Conservation (phyloP, 768 basidiomycete genomes). For the Boletus bicolor region DNA sequence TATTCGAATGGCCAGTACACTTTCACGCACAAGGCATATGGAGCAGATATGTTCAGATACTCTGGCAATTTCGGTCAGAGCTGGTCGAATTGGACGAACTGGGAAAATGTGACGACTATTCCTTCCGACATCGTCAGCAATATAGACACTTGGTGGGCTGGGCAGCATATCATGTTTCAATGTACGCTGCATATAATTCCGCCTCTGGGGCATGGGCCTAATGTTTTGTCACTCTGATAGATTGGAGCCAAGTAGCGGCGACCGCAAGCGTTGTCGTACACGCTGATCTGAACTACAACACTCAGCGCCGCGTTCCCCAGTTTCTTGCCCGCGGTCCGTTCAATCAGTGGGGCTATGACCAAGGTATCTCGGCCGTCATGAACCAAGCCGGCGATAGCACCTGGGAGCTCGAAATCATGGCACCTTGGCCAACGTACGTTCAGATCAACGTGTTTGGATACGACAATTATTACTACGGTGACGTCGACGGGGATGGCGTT, state of each 20-base stretch:
- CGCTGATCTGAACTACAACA: slow-evolving; percentile 63
- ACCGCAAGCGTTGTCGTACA: slow-evolving; percentile 70
- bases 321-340: slow-evolving; percentile 85
- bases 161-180: slow-evolving; percentile 85
- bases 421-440: slow-evolving; percentile 84
- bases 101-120: slow-evolving; percentile 72
- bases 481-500: slow-evolving; percentile 81
- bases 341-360: slow-evolving; percentile 90
- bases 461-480: slow-evolving; percentile 92
- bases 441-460: slow-evolving; percentile 90
- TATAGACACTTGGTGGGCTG: slow-evolving; percentile 63
- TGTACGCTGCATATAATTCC: slow-evolving; percentile 45
- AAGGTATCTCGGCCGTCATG: slow-evolving; percentile 74
- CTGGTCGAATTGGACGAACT: slow-evolving; percentile 78
- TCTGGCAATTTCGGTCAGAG: slow-evolving; percentile 82
- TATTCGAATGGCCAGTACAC: slow-evolving; percentile 62
- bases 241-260: slow-evolving; percentile 70
- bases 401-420: slow-evolving; percentile 90
- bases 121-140: slow-evolving; percentile 52
- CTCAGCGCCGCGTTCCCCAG: slow-evolving; percentile 77
- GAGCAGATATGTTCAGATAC: slow-evolving; percentile 86
- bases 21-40: slow-evolving; percentile 79
- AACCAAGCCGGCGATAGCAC: slow-evolving; percentile 54
- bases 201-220: neutral
- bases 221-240: slow-evolving; percentile 34